Evolutionary conservation across 139 green algal species (phyloP).

Genomic region (Picochlorum sp.): DNA sequence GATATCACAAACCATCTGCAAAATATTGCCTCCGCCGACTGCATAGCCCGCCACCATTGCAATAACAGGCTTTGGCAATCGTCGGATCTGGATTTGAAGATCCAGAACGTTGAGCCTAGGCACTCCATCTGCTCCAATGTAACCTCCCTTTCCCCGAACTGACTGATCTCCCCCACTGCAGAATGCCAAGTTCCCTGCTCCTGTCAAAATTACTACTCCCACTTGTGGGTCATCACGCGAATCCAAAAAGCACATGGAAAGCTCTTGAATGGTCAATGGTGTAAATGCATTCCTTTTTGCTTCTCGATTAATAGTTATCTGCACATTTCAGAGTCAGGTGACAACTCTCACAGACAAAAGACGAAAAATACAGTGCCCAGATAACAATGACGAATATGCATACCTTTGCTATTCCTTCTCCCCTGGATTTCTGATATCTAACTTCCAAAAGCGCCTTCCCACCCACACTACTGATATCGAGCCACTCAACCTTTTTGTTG

Average conservation of each 20-base stretch:
- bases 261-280: slow-evolving; percentile 81
- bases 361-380: neutral
- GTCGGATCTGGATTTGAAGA: slow-evolving; percentile 87
- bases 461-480: slow-evolving; percentile 26
- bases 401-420: slow-evolving; percentile 84
- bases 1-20: slow-evolving; percentile 98
- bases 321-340: neutral
- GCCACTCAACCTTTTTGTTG: slow-evolving; percentile 41
- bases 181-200: slow-evolving; percentile 73
- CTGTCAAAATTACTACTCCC: slow-evolving; percentile 89
- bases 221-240: slow-evolving; percentile 78
- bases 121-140: slow-evolving; percentile 76
- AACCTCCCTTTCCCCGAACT: slow-evolving; percentile 82
- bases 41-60: slow-evolving; percentile 94
- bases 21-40: slow-evolving; percentile 92
- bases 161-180: slow-evolving; percentile 94
- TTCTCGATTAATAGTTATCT: slow-evolving; percentile 95
- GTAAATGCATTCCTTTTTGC: slow-evolving; percentile 91
- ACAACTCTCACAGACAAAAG: neutral
- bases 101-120: slow-evolving; percentile 94
- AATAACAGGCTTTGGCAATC: slow-evolving; percentile 89
- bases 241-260: slow-evolving; percentile 79
- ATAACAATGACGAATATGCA: neutral
- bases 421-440: slow-evolving; percentile 72
- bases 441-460: slow-evolving; percentile 62